Base-by-base conservation (phyloP, 2,329 filamentous ascomycete genomes). In the Purpureocillium lavendulum region DNA sequence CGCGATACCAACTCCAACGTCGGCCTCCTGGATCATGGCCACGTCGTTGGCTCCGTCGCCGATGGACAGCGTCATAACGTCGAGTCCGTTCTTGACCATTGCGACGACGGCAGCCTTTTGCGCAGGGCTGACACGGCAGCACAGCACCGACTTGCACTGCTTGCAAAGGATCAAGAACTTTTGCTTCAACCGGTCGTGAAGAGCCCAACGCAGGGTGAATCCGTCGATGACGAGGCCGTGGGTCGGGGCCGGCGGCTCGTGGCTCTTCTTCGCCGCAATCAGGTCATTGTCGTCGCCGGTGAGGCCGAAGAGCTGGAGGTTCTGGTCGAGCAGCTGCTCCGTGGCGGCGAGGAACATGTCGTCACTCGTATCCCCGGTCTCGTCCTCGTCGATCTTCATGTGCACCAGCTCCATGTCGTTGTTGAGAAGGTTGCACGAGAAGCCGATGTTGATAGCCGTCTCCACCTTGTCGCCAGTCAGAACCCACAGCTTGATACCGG, bases 371-470 rank as follows among this genome's bases (percentile, higher is more conserved):
- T 66, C 53, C 13, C 74, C 65, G 9, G 66, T 56, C 44, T 82
- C 75, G 40, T 88, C 82, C 47, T 94, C 87, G 1, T 85, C 77
- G 24, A 92, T 74, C 57, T 94, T 94, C 51, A 98, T 73, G 36
- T 94, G 79, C 47, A 98, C 85, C 45, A 98, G 69, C 50, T 98
- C 92, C 92, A 98, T 96, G 50, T 95, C 87, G 61, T 96, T 98
- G 64, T 90, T 88, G 40, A 98, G 76, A 26, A 98, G 73, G 52
- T 98, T 98, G 69, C 94, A 98, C 10, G 94, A 98, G 64, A 97
- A 98, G 3, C 92, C 92, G 57, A 98, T 98, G 66, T 98, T 98
- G 78, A 98, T 98, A 42, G 94, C 92, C 17, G 92, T 98, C 65
- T 98, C 92, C 26, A 97, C 90, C 64, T 97, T 98, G 71, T 98